These are phyloP conservation scores for Penicillium samsonianum DNA, from an alignment of 495 filamentous ascomycete species.

Conservation along the genomic window DNA sequence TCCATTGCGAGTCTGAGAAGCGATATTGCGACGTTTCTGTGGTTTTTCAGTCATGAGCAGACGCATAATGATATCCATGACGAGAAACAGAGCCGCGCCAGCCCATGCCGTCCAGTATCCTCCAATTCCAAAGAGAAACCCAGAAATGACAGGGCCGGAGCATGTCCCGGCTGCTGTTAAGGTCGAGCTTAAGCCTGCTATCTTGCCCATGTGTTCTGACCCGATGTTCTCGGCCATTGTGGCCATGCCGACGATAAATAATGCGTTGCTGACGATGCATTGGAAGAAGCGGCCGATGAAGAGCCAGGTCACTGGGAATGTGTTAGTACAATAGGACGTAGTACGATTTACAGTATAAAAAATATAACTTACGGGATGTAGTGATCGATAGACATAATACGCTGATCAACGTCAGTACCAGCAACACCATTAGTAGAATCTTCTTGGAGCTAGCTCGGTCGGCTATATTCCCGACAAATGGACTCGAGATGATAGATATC, in stretches of 20 bases:
- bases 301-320: conserved; percentile 21
- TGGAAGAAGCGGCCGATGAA: conserved; percentile 35
- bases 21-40: neutral
- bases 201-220: conserved; percentile 33
- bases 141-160: conserved; percentile 27
- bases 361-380: conserved; percentile 8
- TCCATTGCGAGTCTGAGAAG: neutral
- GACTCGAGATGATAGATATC: conserved; percentile 20
- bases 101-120: conserved; percentile 38
- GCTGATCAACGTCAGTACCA: conserved; percentile 23
- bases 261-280: conserved; percentile 26
- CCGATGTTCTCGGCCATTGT: conserved; percentile 32
- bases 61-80: conserved; percentile 35
- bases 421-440: conserved; percentile 18
- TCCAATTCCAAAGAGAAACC: conserved; percentile 25
- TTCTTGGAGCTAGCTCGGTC: conserved; percentile 24
- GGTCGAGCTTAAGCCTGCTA: conserved; percentile 12
- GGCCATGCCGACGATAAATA: conserved; percentile 35
- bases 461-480: conserved; percentile 15
- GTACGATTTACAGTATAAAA: neutral
- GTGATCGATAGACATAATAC: conserved; percentile 19
- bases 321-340: neutral
- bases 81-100: conserved; percentile 21
- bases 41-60: conserved; percentile 33
- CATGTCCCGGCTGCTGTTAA: conserved; percentile 9